A percentile compares a stretch with the other conserved stretches of the same genome.
phyloP scores from a whole-genome alignment of 2,329 filamentous ascomycete species.

The Venturia carpophila region DNA sequence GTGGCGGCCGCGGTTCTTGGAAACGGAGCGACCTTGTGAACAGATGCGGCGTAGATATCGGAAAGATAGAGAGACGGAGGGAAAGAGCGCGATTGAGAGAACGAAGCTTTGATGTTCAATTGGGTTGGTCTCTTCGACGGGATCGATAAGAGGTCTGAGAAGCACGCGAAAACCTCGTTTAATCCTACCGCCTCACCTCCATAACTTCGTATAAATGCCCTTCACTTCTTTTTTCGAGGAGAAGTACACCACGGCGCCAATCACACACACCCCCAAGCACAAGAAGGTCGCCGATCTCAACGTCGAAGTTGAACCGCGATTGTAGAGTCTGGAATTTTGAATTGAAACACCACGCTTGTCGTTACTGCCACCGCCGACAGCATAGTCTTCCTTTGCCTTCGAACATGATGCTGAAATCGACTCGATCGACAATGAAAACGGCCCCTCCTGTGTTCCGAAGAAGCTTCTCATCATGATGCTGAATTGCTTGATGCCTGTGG shows the following conservation, averaged over 20 bases:
- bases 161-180: too few relatives aligned
- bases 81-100: too few relatives aligned
- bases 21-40: too few relatives aligned
- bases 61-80: too few relatives aligned
- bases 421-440: conserved; percentile 51
- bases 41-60: too few relatives aligned
- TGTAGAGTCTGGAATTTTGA: neutral
- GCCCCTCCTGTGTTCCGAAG: conserved; percentile 64
- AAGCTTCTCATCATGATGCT: conserved; percentile 82
- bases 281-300: neutral
- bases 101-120: too few relatives aligned
- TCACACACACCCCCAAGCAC: neutral
- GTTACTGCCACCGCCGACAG: neutral
- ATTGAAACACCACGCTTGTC: neutral
- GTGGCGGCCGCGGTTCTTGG: too few relatives aligned
- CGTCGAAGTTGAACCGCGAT: neutral
- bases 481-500: conserved; percentile 55
- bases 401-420: conserved; percentile 44
- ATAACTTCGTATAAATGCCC: neutral
- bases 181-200: neutral
- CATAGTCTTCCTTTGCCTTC: neutral
- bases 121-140: too few relatives aligned
- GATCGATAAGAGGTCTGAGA: too few relatives aligned
- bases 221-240: neutral
- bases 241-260: neutral